Percentiles rank a stretch among this genome's conserved stretches.
These are phyloP conservation scores for Fusarium oxysporum DNA, from an alignment of 2,329 filamentous ascomycete genomes.

Conservation along the genomic window DNA sequence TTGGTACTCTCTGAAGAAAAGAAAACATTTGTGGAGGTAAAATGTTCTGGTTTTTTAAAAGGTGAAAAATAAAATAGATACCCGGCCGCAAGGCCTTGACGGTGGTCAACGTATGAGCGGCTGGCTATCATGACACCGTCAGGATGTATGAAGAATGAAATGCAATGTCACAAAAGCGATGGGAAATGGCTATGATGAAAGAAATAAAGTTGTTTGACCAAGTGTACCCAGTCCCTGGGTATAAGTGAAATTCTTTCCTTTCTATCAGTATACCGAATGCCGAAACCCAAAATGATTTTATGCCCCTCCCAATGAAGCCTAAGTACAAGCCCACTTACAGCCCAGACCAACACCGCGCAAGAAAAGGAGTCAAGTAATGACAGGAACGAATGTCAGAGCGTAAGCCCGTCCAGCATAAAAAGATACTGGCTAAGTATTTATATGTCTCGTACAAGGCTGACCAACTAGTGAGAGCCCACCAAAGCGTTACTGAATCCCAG, in stretches of 20 bases:
- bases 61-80: slow-evolving; percentile 40
- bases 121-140: background rate
- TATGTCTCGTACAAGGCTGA: background rate
- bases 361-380: slow-evolving; percentile 1
- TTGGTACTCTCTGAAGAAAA: slow-evolving; percentile 33
- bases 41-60: slow-evolving; percentile 14
- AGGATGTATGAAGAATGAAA: slow-evolving; percentile 27
- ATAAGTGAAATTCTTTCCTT: slow-evolving; percentile 12
- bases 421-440: background rate
- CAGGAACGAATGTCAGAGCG: background rate
- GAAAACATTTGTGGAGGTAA: background rate
- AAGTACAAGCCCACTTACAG: background rate
- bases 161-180: slow-evolving; percentile 15
- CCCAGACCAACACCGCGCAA: slow-evolving; percentile 32
- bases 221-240: slow-evolving; percentile 1
- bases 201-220: background rate
- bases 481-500: slow-evolving; percentile 87
- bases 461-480: slow-evolving; percentile 67
- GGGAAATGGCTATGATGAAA: background rate
- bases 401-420: background rate
- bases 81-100: slow-evolving; percentile 35
- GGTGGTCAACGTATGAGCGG: background rate
- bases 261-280: slow-evolving; percentile 33
- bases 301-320: background rate
- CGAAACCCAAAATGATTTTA: slow-evolving; percentile 13